A percentile compares a stretch with the other conserved stretches of the same genome.
These are phyloP conservation scores for Sporisorium exsertum DNA, from an alignment of 1,284 basidiomycete species.

Conservation along the genomic window DNA sequence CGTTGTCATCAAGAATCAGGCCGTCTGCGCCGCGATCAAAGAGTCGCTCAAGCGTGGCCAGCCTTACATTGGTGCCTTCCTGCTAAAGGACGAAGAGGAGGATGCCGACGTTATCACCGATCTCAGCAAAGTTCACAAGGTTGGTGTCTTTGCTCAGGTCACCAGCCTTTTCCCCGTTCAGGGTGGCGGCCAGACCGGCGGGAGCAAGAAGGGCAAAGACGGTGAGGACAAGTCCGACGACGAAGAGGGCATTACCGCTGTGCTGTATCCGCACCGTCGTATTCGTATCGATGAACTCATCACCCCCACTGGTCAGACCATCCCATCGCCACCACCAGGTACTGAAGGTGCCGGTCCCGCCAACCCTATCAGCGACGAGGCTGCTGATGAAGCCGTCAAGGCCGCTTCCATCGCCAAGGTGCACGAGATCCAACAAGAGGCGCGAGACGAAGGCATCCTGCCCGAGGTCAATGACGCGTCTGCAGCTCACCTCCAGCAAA, in stretches of 20 bases:
- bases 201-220: slow-evolving; percentile 70
- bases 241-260: slow-evolving; percentile 86
- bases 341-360: slow-evolving; percentile 49
- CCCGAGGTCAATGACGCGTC: slow-evolving; percentile 51
- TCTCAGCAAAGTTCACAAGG: slow-evolving; percentile 86
- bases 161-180: slow-evolving; percentile 83
- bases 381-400: slow-evolving; percentile 50
- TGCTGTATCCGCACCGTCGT: slow-evolving; percentile 92
- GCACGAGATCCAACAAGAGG: slow-evolving; percentile 56
- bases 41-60: slow-evolving; percentile 97
- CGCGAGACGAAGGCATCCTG: slow-evolving; percentile 42
- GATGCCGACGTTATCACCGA: slow-evolving; percentile 94
- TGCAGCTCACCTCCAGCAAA: slow-evolving; percentile 34
- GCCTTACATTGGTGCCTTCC: slow-evolving; percentile 96
- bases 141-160: slow-evolving; percentile 97
- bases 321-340: slow-evolving; percentile 50
- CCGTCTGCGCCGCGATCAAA: slow-evolving; percentile 92
- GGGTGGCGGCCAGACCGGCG: slow-evolving; percentile 39
- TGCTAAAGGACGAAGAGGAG: slow-evolving; percentile 92
- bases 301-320: slow-evolving; percentile 54
- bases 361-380: slow-evolving; percentile 53
- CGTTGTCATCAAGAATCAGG: slow-evolving; percentile 73
- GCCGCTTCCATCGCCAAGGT: slow-evolving; percentile 42
- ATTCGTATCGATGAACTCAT: slow-evolving; percentile 88
- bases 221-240: slow-evolving; percentile 82